Evolutionary conservation across 2,329 filamentous ascomycete genomes (phyloP), one percentile per base, ranked within the genome.

Genomic region (Diaporthe citriasiana): DNA sequence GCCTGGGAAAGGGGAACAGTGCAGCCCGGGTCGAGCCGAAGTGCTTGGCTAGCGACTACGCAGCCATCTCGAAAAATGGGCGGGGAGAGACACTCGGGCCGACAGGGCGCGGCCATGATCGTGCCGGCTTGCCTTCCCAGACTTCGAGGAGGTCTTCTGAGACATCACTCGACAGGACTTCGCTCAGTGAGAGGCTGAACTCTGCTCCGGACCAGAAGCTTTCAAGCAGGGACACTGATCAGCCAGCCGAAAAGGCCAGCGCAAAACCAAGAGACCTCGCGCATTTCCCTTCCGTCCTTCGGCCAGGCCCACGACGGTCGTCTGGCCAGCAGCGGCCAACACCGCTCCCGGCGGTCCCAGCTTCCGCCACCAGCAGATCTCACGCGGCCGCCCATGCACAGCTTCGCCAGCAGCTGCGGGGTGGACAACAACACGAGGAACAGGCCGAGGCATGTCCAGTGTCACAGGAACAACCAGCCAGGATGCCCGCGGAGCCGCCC

Each of bases 101-200:
- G 4, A 47, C 1, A 19, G n/a, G 59, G 15, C 4, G 17, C 40
- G 40, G 40, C 38, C 59, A 63, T 33, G 40, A 63, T 71, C 77
- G 19, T 73, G 77, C 42, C 74, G 81, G 6, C 78, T 78, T 15
- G 71, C 79, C 17, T 66, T 77, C 5, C 73, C 82, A 25, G 76
- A 79, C 35, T 78, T 77, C 80, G 1, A 76, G 77, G 40, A 33
- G 76, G 9, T 76, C 78, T 1, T 72, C 78, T 1, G 80, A 77
- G 65, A 70, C 53, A 27, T 76, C 75, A 5, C 25, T 76, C 25
- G 70, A 76, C 1, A 65, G 57, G 25, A 25, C 19, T 17, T 56
- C 60, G 8, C 35, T 66, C 17, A 38, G 27, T 22, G 40, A 30
- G 17, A 57, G 15, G 12, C 22, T n/a, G 0, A 12, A 7, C 9